Conservation (phyloP, 805 yeast genomes). For the Pichia californica region DNA sequence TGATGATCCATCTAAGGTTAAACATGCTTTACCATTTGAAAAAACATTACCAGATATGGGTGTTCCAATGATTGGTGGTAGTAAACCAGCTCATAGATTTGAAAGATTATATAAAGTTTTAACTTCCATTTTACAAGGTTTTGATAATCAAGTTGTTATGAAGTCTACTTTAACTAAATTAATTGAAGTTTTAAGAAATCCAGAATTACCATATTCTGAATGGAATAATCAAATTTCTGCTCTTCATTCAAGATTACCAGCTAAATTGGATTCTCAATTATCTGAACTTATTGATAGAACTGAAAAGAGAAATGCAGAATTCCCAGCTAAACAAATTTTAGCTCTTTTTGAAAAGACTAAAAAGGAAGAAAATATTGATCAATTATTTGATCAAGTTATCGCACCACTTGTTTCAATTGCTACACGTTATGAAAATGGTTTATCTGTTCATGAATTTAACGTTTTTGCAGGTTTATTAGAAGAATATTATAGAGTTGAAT, state of each 20-base stretch:
- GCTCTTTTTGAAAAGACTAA: slow-evolving; percentile 62
- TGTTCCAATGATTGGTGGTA: slow-evolving; percentile 73
- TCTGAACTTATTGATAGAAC: slow-evolving; percentile 61
- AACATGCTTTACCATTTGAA: slow-evolving; percentile 92
- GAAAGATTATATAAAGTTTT: slow-evolving; percentile 51
- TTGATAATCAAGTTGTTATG: slow-evolving; percentile 93
- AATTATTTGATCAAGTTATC: slow-evolving; percentile 48
- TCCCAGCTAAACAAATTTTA: slow-evolving; percentile 85
- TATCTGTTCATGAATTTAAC: slow-evolving; percentile 75
- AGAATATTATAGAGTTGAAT: slow-evolving; percentile 74
- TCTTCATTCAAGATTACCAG: slow-evolving; percentile 83
- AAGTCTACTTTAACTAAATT: slow-evolving; percentile 70
- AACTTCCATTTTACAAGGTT: slow-evolving; percentile 79
- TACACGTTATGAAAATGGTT: slow-evolving; percentile 62
- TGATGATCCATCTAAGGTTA: slow-evolving; percentile 95
- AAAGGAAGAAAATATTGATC: slow-evolving; percentile 42
- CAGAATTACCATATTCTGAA: slow-evolving; percentile 85
- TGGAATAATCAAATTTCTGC: slow-evolving; percentile 87
- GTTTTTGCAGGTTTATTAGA: slow-evolving; percentile 65
- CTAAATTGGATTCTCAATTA: slow-evolving; percentile 64
- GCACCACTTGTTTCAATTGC: slow-evolving; percentile 74
- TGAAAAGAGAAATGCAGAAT: slow-evolving; percentile 62
- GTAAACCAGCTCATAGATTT: slow-evolving; percentile 76
- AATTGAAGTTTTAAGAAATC: slow-evolving; percentile 67
- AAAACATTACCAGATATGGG: slow-evolving; percentile 91